Conservation (phyloP, 2,329 filamentous ascomycete species). For the Lachnellula arida region DNA sequence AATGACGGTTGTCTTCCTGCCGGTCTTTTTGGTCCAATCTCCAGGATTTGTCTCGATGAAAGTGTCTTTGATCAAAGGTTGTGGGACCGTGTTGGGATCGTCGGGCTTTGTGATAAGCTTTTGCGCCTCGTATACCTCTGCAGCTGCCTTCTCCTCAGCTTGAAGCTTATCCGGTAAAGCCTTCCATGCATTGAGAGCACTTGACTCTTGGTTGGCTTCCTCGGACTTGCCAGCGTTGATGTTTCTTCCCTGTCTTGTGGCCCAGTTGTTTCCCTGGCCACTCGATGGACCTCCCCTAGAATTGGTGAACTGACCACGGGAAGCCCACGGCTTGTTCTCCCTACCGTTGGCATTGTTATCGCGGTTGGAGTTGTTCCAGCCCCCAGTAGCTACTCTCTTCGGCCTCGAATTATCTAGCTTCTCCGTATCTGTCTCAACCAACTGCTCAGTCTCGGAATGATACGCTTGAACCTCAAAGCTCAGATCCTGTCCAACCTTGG, state of each 20-base stretch:
- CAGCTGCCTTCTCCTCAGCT: slow-evolving; percentile 24
- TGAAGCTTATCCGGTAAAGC: slow-evolving; percentile 19
- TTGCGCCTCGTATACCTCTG: slow-evolving; percentile 13
- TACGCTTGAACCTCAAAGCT: slow-evolving; percentile 69
- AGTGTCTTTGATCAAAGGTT: slow-evolving; percentile 26
- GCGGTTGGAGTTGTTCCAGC: background rate
- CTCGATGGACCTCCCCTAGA: background rate
- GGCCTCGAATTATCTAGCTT: slow-evolving; percentile 18
- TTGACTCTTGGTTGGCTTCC: background rate
- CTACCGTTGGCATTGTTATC: background rate
- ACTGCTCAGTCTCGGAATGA: slow-evolving; percentile 67
- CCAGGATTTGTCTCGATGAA: slow-evolving; percentile 28
- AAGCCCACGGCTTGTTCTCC: background rate
- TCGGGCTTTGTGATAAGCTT: slow-evolving; percentile 1
- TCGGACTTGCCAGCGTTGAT: background rate
- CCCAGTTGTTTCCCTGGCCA: background rate
- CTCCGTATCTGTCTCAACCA: slow-evolving; percentile 85
- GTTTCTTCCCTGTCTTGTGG: background rate
- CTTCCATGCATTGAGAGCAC: slow-evolving; percentile 24
- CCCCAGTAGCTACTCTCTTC: background rate
- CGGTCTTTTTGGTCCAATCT: slow-evolving; percentile 28
- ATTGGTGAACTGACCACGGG: slow-evolving; percentile 1
- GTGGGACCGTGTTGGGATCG: slow-evolving; percentile 8
- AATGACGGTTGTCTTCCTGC: slow-evolving; percentile 14
- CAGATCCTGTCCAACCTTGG: slow-evolving; percentile 58